A percentile compares a stretch with the other conserved stretches of the same genome.
phyloP scores from a whole-genome alignment of 163 green algal genomes.

The Chloromonas sp. region DNA sequence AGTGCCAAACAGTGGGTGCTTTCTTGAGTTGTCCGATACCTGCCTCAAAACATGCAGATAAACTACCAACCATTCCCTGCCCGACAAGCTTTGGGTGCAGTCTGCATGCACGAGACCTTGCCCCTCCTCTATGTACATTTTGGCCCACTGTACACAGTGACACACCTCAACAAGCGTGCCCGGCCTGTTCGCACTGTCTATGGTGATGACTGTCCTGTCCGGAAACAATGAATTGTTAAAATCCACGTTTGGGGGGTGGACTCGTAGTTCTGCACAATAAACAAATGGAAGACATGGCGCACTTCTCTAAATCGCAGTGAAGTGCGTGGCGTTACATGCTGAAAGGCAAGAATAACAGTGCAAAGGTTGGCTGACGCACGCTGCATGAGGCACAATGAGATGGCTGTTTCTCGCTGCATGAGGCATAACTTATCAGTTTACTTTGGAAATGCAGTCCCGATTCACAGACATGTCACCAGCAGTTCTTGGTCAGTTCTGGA shows the following conservation, averaged over 20 bases:
- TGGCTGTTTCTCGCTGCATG: no score
- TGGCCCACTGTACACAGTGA: background rate
- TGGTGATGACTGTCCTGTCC: constrained; percentile 65
- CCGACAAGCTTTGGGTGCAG: background rate
- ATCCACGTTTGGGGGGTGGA: constrained; percentile 1
- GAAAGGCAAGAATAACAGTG: background rate
- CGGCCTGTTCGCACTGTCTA: constrained; percentile 83
- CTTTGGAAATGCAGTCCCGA: no score
- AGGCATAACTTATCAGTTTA: no score
- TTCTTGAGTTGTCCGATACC: no score
- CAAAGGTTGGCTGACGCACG: background rate
- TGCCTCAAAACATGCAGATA: no score
- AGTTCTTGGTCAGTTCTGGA: no score
- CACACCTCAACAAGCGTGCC: constrained; percentile 39
- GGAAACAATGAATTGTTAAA: constrained; percentile 16
- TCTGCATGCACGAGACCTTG: background rate
- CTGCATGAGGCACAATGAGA: no score
- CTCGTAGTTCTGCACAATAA: background rate
- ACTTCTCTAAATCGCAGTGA: background rate
- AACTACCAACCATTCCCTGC: background rate
- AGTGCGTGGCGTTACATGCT: background rate
- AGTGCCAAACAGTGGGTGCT: no score
- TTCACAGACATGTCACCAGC: no score
- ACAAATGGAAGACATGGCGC: background rate
- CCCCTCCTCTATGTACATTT: background rate